These are phyloP conservation scores for Priceomyces castillae DNA, from an alignment of 805 yeast genomes.

Conservation along the genomic window DNA sequence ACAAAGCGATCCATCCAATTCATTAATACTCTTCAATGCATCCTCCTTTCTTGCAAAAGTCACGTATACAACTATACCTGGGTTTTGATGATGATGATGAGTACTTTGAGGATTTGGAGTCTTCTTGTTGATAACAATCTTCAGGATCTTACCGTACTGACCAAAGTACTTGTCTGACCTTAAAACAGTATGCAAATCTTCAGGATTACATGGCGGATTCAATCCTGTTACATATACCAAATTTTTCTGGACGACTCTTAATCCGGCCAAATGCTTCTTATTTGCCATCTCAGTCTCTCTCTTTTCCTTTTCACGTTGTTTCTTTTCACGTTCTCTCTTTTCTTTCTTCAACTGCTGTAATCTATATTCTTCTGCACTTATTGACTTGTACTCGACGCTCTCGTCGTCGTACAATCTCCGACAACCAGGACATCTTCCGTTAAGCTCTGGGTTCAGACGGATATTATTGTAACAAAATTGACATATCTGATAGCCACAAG, in stretches of 20 bases:
- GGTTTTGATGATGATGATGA: constrained; percentile 46
- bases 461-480: constrained; percentile 98
- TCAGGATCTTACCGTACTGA: constrained; percentile 94
- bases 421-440: constrained; percentile 97
- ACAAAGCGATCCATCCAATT: constrained; percentile 87
- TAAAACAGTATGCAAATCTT: constrained; percentile 77
- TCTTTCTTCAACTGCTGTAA: constrained; percentile 77
- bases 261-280: constrained; percentile 90
- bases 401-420: constrained; percentile 93
- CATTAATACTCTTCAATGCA: constrained; percentile 89
- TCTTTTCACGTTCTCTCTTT: constrained; percentile 76
- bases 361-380: constrained; percentile 85
- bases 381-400: constrained; percentile 78
- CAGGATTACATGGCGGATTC: constrained; percentile 78
- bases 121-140: constrained; percentile 87
- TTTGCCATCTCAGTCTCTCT: constrained; percentile 82
- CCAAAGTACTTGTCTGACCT: constrained; percentile 94
- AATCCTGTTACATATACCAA: constrained; percentile 94
- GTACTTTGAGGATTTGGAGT: constrained; percentile 42
- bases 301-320: constrained; percentile 85
- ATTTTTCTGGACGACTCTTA: constrained; percentile 97
- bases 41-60: constrained; percentile 93
- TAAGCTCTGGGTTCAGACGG: constrained; percentile 89
- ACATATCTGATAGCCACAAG: constrained; percentile 98
- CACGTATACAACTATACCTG: constrained; percentile 93